Conservation (phyloP, 305 asterid genomes). For the Solanum hybrid region DNA sequence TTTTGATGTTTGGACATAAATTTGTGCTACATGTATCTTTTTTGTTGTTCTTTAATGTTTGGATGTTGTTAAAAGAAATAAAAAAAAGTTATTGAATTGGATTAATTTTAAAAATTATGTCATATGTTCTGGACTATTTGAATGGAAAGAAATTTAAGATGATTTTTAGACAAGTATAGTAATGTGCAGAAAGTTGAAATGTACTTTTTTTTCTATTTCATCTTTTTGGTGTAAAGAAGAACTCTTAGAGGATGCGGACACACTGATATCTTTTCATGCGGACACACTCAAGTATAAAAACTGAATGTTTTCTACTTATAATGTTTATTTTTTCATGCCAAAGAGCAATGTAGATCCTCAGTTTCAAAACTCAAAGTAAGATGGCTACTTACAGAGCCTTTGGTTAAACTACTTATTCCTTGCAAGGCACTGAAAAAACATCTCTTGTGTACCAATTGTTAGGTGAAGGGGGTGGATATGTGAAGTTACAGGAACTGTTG, state of each 20-base stretch:
- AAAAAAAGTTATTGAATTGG: not conserved
- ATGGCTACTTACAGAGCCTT: not conserved
- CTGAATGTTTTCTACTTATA: not conserved
- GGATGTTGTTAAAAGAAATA: not conserved
- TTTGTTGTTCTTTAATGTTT: not conserved
- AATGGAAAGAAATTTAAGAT: not conserved
- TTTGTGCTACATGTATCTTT: not conserved
- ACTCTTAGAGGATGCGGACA: not conserved
- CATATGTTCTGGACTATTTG: not conserved
- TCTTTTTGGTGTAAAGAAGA: not conserved
- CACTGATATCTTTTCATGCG: not conserved
- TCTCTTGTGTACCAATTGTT: not conserved
- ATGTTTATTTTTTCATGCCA: not conserved
- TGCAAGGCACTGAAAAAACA: not conserved
- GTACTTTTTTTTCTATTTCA: not conserved
- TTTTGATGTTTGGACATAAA: not conserved
- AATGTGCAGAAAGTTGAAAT: not conserved
- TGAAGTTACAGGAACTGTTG: slow-evolving; percentile 66
- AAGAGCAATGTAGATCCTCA: not conserved
- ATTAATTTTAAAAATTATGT: not conserved
- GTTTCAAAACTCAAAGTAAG: not conserved
- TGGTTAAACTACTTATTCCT: slow-evolving; percentile 5
- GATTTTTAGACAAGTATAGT: not conserved
- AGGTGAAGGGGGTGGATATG: slow-evolving; percentile 34
- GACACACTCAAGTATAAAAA: not conserved